Percentiles rank a stretch among this genome's conserved stretches.
phyloP scores from a whole-genome alignment of 805 yeast genomes.

The Torulaspora gathmanii region DNA sequence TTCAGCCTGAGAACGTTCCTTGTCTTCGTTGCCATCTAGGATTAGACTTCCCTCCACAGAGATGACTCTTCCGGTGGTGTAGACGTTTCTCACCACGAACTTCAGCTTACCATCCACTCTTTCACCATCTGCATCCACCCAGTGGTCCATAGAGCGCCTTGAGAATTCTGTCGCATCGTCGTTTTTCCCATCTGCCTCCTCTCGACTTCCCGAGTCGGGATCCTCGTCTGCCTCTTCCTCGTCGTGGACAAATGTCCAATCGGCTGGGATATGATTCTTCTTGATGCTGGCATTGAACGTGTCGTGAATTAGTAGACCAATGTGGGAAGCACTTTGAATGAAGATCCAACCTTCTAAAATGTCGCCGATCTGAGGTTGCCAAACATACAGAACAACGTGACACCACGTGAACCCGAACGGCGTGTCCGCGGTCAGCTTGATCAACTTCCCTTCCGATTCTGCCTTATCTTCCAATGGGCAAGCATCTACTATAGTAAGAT shows the following conservation, averaged over 20 bases:
- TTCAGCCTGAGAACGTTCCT: slow-evolving; percentile 43
- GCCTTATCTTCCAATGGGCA: slow-evolving; percentile 35
- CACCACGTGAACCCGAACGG: slow-evolving; percentile 91
- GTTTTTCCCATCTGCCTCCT: slow-evolving; percentile 5
- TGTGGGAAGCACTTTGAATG: slow-evolving; percentile 92
- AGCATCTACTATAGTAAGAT: slow-evolving; percentile 51
- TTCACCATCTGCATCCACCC: slow-evolving; percentile 74
- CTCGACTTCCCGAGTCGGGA: slow-evolving; percentile 12
- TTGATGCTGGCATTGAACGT: slow-evolving; percentile 92
- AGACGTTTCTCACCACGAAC: slow-evolving; percentile 69
- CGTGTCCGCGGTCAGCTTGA: slow-evolving; percentile 67
- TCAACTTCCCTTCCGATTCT: slow-evolving; percentile 43
- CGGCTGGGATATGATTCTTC: slow-evolving; percentile 75
- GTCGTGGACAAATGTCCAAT: slow-evolving; percentile 80
- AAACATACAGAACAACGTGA: slow-evolving; percentile 71
- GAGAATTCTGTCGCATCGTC: slow-evolving; percentile 24
- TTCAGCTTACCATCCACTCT: slow-evolving; percentile 77
- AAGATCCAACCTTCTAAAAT: slow-evolving; percentile 78
- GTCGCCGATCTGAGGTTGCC: slow-evolving; percentile 92
- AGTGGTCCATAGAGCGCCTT: slow-evolving; percentile 66
- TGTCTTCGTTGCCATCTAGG: slow-evolving; percentile 17
- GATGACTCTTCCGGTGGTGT: slow-evolving; percentile 72
- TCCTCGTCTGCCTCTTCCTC: slow-evolving; percentile 70
- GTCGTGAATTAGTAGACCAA: slow-evolving; percentile 86
- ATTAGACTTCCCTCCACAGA: slow-evolving; percentile 85